A percentile compares a stretch with the other conserved stretches of the same genome.
phyloP scores from a whole-genome alignment of 345 rosid genomes.

The Populus alba region DNA sequence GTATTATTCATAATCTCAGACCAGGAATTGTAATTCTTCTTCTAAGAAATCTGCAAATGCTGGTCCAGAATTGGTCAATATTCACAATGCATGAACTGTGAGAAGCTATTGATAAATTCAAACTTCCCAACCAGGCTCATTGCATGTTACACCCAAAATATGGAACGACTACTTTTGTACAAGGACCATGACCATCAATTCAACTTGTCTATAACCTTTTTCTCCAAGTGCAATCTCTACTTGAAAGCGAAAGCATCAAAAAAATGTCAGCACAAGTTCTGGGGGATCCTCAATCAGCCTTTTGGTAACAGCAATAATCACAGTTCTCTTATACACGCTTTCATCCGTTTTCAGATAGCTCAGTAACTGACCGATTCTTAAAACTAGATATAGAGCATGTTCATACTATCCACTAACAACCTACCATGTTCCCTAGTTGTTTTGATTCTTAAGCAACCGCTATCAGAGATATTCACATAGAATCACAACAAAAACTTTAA shows the following conservation, averaged over 20 bases:
- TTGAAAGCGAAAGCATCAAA: constrained; percentile 6
- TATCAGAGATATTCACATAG: background rate
- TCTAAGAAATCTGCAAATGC: background rate
- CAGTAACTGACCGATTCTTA: background rate
- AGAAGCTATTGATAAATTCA: background rate
- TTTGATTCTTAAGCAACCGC: background rate
- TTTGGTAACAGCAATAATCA: background rate
- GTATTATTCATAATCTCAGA: background rate
- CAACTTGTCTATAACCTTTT: background rate
- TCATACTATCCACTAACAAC: background rate
- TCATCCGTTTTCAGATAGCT: background rate
- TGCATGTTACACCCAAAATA: background rate
- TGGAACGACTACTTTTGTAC: background rate
- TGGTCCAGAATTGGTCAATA: background rate
- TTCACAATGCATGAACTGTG: background rate
- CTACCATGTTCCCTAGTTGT: background rate
- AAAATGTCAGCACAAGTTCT: background rate
- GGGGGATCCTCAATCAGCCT: constrained; percentile 13
- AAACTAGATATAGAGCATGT: constrained; percentile 9
- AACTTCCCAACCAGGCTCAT: background rate
- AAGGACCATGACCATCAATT: background rate
- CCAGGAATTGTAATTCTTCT: background rate
- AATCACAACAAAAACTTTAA: background rate
- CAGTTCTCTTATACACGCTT: background rate
- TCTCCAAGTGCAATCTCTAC: background rate